phyloP scores from a whole-genome alignment of 257 asterid species.

The Solanum microdontum region DNA sequence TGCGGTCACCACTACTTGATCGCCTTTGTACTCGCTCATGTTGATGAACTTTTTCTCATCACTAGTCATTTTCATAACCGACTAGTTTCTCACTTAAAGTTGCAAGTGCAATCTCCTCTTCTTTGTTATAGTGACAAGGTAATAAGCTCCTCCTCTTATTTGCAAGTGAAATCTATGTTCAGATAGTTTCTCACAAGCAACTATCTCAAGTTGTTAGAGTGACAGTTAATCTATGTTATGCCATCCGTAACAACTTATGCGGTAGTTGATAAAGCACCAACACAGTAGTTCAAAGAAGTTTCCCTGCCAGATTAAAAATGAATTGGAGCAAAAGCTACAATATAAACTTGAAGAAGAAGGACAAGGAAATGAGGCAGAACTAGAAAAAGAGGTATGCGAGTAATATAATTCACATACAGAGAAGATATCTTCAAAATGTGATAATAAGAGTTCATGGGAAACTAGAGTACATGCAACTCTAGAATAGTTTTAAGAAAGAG shows the following conservation, averaged over 20 bases:
- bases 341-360: background rate
- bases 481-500: background rate
- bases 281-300: background rate
- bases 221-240: background rate
- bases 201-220: no score
- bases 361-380: background rate
- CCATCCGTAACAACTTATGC: background rate
- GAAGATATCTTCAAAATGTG: background rate
- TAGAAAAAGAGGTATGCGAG: background rate
- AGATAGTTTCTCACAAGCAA: no score
- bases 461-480: background rate
- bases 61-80: no score
- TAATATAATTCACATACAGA: background rate
- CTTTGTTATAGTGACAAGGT: no score
- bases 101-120: no score
- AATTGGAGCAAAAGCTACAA: background rate
- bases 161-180: no score
- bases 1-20: no score
- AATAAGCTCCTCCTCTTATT: no score
- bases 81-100: no score
- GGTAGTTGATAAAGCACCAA: background rate
- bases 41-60: no score
- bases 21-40: no score
- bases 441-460: background rate
- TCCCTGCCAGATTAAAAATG: background rate